These are phyloP conservation scores for Clitopilus hobsonii DNA, from an alignment of 768 basidiomycete genomes.

Conservation along the genomic window DNA sequence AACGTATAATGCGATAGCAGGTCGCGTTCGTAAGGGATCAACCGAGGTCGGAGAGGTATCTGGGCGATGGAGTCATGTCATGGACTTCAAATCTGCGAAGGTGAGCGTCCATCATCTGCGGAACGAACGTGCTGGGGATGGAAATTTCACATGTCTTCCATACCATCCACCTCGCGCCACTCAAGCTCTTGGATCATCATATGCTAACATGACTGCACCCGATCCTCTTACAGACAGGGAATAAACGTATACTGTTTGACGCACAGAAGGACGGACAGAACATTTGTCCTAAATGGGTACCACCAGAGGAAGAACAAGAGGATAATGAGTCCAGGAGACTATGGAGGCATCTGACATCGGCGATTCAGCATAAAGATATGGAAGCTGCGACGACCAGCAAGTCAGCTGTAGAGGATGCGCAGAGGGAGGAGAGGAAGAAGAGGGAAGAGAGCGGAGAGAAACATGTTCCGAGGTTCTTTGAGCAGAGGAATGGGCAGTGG, in stretches of 20 bases:
- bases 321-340: conserved; percentile 84
- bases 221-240: conserved; percentile 44
- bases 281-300: conserved; percentile 78
- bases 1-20: conserved; percentile 86
- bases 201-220: background rate
- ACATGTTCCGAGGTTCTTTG: conserved; percentile 81
- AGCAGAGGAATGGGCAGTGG: conserved; percentile 73
- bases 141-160: background rate
- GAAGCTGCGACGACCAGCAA: conserved; percentile 91
- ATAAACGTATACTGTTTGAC: conserved; percentile 82
- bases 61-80: conserved; percentile 86
- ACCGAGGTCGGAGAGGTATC: conserved; percentile 79
- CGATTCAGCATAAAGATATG: conserved; percentile 88
- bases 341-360: conserved; percentile 81
- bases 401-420: conserved; percentile 84
- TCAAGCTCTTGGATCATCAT: background rate
- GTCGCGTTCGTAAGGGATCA: conserved; percentile 63
- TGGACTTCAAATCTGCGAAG: conserved; percentile 77
- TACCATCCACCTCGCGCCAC: background rate
- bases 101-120: conserved; percentile 26
- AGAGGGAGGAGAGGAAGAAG: conserved; percentile 72
- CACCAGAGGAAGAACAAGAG: conserved; percentile 84
- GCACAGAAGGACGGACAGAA: conserved; percentile 69
- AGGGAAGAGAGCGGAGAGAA: conserved; percentile 70
- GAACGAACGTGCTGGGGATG: background rate